These are phyloP conservation scores for Candida piceae DNA, from an alignment of 805 yeast genomes.

Conservation along the genomic window DNA sequence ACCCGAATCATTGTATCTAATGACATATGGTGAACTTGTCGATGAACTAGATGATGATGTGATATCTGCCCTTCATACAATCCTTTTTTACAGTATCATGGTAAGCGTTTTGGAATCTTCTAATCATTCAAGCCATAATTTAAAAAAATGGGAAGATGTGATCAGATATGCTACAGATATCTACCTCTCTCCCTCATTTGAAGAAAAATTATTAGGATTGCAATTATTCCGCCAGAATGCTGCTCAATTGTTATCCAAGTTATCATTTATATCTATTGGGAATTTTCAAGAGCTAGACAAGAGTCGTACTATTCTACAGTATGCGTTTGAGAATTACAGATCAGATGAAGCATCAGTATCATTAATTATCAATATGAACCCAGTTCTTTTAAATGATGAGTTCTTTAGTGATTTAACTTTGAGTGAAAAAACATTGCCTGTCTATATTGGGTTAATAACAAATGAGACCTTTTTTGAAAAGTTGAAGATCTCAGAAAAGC, in stretches of 20 bases:
- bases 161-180: slow-evolving; percentile 19
- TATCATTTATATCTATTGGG: slow-evolving; percentile 13
- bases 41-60: slow-evolving; percentile 23
- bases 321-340: slow-evolving; percentile 10
- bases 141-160: slow-evolving; percentile 17
- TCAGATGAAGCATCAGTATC: slow-evolving; percentile 13
- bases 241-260: slow-evolving; percentile 13
- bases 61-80: slow-evolving; percentile 23
- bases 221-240: slow-evolving; percentile 16
- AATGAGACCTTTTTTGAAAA: slow-evolving; percentile 16
- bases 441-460: slow-evolving; percentile 22
- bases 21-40: slow-evolving; percentile 18
- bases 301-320: slow-evolving; percentile 18
- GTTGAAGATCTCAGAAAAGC: slow-evolving; percentile 11
- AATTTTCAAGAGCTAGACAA: slow-evolving; percentile 21
- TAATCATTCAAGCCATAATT: slow-evolving; percentile 5
- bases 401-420: slow-evolving; percentile 18
- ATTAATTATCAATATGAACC: slow-evolving; percentile 25
- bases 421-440: slow-evolving; percentile 18
- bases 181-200: slow-evolving; percentile 23
- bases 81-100: slow-evolving; percentile 25
- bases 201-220: slow-evolving; percentile 20
- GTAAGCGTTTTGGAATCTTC: neutral
- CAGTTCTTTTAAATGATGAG: slow-evolving; percentile 17
- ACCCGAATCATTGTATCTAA: slow-evolving; percentile 23